Evolutionary conservation across 148 eudicot genomes (phyloP).

Genomic region (Rhododendron williamsianum): DNA sequence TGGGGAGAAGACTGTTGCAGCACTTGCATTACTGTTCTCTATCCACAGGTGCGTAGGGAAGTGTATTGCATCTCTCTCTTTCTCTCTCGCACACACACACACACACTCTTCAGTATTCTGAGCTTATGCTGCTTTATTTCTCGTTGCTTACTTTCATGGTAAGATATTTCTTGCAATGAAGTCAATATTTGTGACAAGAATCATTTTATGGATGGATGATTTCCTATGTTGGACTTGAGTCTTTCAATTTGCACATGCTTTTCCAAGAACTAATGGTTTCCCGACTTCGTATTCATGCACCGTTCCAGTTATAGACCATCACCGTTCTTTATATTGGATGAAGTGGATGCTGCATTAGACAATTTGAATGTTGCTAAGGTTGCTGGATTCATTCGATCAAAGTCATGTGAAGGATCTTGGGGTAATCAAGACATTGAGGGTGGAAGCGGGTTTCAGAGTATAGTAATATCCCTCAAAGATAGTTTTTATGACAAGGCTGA

Average conservation of each 20-base stretch:
- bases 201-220: background rate
- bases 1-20: slow-evolving; percentile 99
- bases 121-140: background rate
- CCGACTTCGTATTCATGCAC: background rate
- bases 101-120: background rate
- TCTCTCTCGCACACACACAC: background rate
- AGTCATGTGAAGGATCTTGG: slow-evolving; percentile 69
- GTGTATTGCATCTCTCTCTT: background rate
- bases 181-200: no score
- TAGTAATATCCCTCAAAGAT: slow-evolving; percentile 95
- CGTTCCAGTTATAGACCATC: slow-evolving; percentile 75
- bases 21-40: slow-evolving; percentile 89
- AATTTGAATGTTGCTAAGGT: slow-evolving; percentile 94
- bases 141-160: background rate
- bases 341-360: slow-evolving; percentile 97
- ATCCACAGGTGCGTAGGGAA: slow-evolving; percentile 68
- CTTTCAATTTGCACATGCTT: background rate
- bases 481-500: slow-evolving; percentile 97
- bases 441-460: slow-evolving; percentile 89
- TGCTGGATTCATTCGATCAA: slow-evolving; percentile 93
- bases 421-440: slow-evolving; percentile 43
- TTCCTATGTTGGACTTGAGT: background rate
- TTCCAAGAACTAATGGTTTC: slow-evolving; percentile 10
- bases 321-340: slow-evolving; percentile 95
- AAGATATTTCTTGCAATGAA: background rate